A percentile compares a stretch with the other conserved stretches of the same genome.
These are phyloP conservation scores for Podila clonocystis DNA, from an alignment of 192 early-diverging fungal genomes.

Conservation along the genomic window DNA sequence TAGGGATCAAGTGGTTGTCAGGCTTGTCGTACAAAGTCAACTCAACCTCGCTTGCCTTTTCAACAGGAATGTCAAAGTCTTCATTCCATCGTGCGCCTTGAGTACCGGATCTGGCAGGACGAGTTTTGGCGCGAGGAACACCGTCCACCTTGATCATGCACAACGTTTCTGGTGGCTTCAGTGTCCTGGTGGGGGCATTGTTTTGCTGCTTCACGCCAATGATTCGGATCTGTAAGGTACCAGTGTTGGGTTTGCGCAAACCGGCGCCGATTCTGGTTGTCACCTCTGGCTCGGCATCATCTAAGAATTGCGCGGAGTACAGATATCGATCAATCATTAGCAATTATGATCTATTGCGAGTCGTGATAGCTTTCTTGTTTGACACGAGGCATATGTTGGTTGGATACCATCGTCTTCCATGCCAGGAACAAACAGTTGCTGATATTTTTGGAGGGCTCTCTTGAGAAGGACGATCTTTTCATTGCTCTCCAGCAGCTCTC, in stretches of 20 bases:
- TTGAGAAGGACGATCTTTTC: slow-evolving; percentile 81
- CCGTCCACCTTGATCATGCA: slow-evolving; percentile 89
- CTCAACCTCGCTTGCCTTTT: slow-evolving; percentile 93
- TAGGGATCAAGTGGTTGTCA: slow-evolving; percentile 71
- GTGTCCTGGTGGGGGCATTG: slow-evolving; percentile 65
- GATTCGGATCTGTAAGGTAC: slow-evolving; percentile 75
- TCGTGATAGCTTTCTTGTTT: background rate
- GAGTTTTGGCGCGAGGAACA: slow-evolving; percentile 76
- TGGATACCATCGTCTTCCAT: slow-evolving; percentile 72
- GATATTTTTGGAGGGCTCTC: slow-evolving; percentile 85
- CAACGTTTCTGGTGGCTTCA: slow-evolving; percentile 72
- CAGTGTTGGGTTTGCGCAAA: slow-evolving; percentile 75
- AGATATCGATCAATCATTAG: no score
- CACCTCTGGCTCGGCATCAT: slow-evolving; percentile 54
- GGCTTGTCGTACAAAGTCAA: slow-evolving; percentile 88
- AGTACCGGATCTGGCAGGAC: slow-evolving; percentile 62
- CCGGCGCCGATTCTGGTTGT: slow-evolving; percentile 63
- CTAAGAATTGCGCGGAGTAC: background rate
- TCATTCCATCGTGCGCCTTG: slow-evolving; percentile 83
- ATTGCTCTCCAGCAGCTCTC: slow-evolving; percentile 71
- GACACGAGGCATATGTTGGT: background rate
- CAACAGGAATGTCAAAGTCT: slow-evolving; percentile 87
- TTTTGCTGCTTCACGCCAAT: slow-evolving; percentile 67
- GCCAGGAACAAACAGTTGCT: slow-evolving; percentile 83
- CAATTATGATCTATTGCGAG: background rate